These are phyloP conservation scores for Penicillium nordicum DNA, from an alignment of 2,329 filamentous ascomycete genomes.

Conservation along the genomic window DNA sequence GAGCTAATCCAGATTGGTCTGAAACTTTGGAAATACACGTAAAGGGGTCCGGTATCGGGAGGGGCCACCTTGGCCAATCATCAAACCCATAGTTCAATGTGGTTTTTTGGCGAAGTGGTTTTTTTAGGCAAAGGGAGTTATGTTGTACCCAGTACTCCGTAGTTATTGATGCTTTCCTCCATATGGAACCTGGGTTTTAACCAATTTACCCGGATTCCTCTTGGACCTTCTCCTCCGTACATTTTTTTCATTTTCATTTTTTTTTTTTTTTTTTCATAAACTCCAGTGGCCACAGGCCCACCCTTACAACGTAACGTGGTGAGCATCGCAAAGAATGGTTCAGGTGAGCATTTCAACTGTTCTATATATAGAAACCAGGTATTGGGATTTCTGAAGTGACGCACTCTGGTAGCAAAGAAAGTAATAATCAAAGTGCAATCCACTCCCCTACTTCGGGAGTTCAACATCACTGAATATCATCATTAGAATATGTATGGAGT, in stretches of 20 bases:
- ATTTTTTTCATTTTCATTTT: too few species aligned
- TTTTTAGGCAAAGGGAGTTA: not conserved
- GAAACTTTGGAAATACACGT: not conserved
- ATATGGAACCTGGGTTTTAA: not conserved
- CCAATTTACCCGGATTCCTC: not conserved
- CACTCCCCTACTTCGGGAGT: not conserved
- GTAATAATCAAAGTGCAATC: not conserved
- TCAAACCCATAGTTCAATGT: not conserved
- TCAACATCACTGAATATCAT: not conserved
- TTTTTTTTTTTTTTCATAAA: too few species aligned
- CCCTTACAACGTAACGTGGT: not conserved
- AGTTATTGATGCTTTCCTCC: not conserved
- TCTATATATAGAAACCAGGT: constrained; percentile 12
- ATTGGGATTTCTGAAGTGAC: not conserved
- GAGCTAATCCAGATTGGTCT: not conserved
- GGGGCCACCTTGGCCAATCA: constrained; percentile 13
- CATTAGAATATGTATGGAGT: too few species aligned
- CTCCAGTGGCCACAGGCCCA: not conserved
- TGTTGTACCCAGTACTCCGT: not conserved
- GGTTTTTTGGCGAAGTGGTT: not conserved
- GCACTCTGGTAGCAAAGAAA: not conserved
- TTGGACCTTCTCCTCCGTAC: not conserved
- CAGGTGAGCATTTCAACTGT: constrained; percentile 5
- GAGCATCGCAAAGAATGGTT: constrained; percentile 6
- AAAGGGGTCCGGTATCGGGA: constrained; percentile 20